phyloP scores from a whole-genome alignment of 2,329 filamentous ascomycete species.

The Clathrospora elynae region DNA sequence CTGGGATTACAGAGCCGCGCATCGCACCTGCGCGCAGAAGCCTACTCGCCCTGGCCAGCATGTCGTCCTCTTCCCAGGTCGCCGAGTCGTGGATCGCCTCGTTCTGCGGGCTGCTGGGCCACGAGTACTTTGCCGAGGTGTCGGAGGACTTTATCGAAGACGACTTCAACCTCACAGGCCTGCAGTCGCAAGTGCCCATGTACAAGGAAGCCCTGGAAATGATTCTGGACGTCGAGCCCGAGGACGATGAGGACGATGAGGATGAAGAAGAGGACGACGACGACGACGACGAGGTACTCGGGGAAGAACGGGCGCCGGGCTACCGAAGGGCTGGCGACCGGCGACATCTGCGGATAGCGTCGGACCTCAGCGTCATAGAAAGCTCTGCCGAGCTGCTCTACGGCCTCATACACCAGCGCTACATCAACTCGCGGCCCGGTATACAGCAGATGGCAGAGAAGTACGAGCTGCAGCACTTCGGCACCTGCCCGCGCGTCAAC shows the following conservation, averaged over 20 bases:
- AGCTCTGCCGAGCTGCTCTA: constrained; percentile 98
- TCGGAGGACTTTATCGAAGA: constrained; percentile 99
- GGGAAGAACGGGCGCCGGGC: constrained; percentile 62
- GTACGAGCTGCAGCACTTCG: constrained; percentile 96
- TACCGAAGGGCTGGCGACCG: constrained; percentile 57
- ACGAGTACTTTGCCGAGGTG: constrained; percentile 99
- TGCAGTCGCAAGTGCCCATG: constrained; percentile 95
- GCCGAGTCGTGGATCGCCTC: constrained; percentile 97
- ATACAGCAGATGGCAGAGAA: constrained; percentile 99
- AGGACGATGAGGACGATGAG: constrained; percentile 85
- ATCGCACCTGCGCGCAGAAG: constrained; percentile 28
- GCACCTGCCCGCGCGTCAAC: constrained; percentile 89
- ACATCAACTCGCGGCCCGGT: constrained; percentile 93
- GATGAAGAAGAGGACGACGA: constrained; percentile 70
- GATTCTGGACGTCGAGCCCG: constrained; percentile 97
- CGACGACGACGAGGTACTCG: constrained; percentile 52
- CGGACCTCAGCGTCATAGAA: constrained; percentile 93
- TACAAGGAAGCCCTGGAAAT: constrained; percentile 99
- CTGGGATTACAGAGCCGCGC: constrained; percentile 16
- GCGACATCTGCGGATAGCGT: constrained; percentile 83
- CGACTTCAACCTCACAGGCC: constrained; percentile 97
- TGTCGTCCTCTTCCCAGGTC: constrained; percentile 63
- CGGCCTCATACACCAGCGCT: constrained; percentile 96
- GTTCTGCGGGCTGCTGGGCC: constrained; percentile 92
- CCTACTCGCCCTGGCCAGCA: constrained; percentile 34